phyloP scores from a whole-genome alignment of 495 filamentous ascomycete species.

The Lepidopterella palustris region DNA sequence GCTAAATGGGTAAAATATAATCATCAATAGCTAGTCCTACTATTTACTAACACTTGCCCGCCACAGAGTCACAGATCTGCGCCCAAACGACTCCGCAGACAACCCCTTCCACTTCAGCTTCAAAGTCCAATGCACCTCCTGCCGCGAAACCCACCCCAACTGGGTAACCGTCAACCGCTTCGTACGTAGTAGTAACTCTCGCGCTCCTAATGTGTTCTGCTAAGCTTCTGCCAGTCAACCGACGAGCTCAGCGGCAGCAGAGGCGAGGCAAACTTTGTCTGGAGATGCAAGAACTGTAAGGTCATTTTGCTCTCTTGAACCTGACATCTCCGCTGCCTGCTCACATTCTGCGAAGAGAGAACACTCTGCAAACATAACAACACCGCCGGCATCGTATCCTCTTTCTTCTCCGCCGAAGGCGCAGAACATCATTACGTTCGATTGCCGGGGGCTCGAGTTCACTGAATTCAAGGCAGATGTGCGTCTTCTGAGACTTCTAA shows the following conservation, averaged over 20 bases:
- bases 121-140: conserved; percentile 93
- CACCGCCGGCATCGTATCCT: conserved; percentile 62
- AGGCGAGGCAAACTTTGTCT: conserved; percentile 96
- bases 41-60: conserved; percentile 21
- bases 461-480: conserved; percentile 83
- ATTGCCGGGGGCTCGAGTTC: conserved; percentile 92
- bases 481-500: conserved; percentile 1
- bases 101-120: conserved; percentile 92
- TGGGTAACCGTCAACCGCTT: conserved; percentile 80
- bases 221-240: conserved; percentile 51
- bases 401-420: conserved; percentile 60
- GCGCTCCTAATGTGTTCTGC: not conserved
- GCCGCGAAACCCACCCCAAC: conserved; percentile 84
- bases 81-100: conserved; percentile 71
- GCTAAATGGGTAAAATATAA: conserved; percentile 61
- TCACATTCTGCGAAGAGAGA: conserved; percentile 44
- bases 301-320: conserved; percentile 21
- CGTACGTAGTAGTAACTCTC: conserved; percentile 47
- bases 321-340: not conserved
- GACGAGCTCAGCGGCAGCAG: conserved; percentile 84
- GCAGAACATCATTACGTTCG: conserved; percentile 77
- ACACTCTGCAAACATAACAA: conserved; percentile 63
- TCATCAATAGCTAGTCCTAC: not conserved
- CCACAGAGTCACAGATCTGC: conserved; percentile 76
- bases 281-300: conserved; percentile 82